phyloP scores from a whole-genome alignment of 768 basidiomycete genomes.

The Artomyces pyxidatus region DNA sequence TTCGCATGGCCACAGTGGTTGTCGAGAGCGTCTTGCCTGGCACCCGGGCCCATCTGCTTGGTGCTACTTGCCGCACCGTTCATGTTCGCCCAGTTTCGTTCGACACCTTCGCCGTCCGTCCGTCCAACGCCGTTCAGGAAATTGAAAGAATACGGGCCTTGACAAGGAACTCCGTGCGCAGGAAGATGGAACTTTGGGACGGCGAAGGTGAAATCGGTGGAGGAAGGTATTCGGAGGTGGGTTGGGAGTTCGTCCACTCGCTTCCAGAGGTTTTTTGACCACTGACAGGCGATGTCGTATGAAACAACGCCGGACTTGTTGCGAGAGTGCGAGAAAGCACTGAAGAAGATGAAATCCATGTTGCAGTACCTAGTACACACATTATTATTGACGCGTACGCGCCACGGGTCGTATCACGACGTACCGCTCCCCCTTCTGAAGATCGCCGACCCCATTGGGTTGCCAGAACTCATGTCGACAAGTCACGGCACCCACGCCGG shows the following conservation, averaged over 20 bases:
- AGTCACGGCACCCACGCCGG: not conserved
- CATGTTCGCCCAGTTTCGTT: slow-evolving; percentile 24
- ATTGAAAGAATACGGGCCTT: slow-evolving; percentile 20
- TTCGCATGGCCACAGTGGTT: slow-evolving; percentile 21
- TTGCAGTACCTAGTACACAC: not conserved
- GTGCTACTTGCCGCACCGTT: slow-evolving; percentile 24
- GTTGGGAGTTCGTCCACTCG: not conserved
- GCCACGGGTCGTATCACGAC: too few species aligned
- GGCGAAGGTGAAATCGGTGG: slow-evolving; percentile 1
- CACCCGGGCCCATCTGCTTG: slow-evolving; percentile 28
- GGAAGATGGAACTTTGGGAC: slow-evolving; percentile 26
- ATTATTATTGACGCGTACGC: too few species aligned
- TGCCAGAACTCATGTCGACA: not conserved
- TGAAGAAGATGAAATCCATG: not conserved
- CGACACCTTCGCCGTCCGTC: slow-evolving; percentile 29
- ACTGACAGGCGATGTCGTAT: slow-evolving; percentile 25
- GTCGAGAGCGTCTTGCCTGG: slow-evolving; percentile 19
- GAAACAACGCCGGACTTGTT: not conserved
- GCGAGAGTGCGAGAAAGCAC: not conserved
- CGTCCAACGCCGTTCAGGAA: slow-evolving; percentile 18
- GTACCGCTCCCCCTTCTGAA: not conserved
- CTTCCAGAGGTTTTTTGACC: slow-evolving; percentile 15
- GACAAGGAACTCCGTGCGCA: slow-evolving; percentile 19
- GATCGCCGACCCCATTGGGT: not conserved
- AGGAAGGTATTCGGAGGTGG: not conserved